Conservation (phyloP, 2,329 filamentous ascomycete species). For the Chalaropsis ovoidea region DNA sequence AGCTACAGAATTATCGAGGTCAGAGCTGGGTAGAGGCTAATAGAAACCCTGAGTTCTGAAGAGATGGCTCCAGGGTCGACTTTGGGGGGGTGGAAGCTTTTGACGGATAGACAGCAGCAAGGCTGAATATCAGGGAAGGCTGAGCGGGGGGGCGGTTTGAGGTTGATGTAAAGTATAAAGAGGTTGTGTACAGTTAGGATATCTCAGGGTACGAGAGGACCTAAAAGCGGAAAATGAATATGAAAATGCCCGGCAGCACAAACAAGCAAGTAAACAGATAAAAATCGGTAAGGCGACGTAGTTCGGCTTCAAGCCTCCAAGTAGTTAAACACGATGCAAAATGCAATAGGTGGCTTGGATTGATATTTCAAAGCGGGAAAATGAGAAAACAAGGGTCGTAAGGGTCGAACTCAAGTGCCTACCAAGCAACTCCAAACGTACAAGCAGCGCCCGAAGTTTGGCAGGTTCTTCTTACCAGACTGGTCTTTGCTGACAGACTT, state of each 20-base stretch:
- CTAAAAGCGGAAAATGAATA: neutral
- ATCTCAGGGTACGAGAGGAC: neutral
- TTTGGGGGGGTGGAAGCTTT: neutral
- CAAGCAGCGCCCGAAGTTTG: neutral
- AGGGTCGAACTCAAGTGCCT: neutral
- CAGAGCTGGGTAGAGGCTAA: neutral
- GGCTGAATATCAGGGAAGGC: slow-evolving; percentile 17
- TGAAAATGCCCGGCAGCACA: neutral
- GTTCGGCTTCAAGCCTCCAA: slow-evolving; percentile 11
- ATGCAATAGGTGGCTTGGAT: slow-evolving; percentile 14
- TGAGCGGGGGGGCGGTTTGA: slow-evolving; percentile 10
- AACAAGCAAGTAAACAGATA: neutral
- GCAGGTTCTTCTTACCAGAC: neutral
- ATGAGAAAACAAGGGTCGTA: neutral
- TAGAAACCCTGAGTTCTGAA: neutral
- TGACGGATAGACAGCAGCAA: neutral
- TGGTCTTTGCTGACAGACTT: neutral
- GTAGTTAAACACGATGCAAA: slow-evolving; percentile 11
- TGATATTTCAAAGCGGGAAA: neutral
- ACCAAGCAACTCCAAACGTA: neutral
- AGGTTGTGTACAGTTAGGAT: slow-evolving; percentile 2
- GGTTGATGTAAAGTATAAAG: neutral
- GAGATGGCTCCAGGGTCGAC: neutral
- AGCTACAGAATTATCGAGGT: neutral
- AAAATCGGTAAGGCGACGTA: slow-evolving; percentile 1